Percentiles rank a stretch among this genome's conserved stretches.
Conservation (phyloP, 169 alveolate genomes). For the Plasmodium fragile region DNA sequence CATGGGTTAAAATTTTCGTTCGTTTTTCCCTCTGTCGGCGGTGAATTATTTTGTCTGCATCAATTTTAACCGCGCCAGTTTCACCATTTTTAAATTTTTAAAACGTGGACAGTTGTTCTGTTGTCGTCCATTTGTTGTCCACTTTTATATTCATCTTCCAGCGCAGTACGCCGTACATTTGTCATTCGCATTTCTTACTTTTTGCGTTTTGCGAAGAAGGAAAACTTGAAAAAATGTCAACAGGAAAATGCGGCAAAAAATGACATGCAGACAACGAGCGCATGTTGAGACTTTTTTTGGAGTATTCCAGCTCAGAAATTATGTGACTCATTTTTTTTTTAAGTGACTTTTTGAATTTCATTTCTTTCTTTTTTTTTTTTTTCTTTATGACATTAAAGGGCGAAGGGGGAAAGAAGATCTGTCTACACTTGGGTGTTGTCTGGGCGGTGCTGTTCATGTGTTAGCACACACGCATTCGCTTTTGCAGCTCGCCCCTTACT, state of each 20-base stretch:
- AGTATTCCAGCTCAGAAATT: conserved; percentile 2
- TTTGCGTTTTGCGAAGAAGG: background rate
- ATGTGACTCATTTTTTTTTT: background rate
- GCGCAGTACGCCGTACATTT: background rate
- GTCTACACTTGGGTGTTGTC: background rate
- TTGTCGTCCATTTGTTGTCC: background rate
- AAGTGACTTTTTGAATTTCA: background rate
- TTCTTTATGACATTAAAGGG: background rate
- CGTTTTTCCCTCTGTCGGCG: background rate
- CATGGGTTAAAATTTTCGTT: background rate
- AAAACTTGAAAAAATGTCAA: background rate
- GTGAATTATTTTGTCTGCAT: background rate
- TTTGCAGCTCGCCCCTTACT: background rate
- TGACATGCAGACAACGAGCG: background rate
- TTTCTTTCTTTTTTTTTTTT: background rate
- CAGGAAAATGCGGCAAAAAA: background rate
- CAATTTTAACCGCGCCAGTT: conserved; percentile 1
- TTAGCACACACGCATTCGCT: background rate
- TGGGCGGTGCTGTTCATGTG: background rate
- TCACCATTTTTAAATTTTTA: background rate
- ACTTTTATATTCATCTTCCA: background rate
- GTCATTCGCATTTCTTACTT: background rate
- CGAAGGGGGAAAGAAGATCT: background rate
- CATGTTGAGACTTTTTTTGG: background rate
- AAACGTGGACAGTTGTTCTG: background rate